These are phyloP conservation scores for Teratosphaeriaceae sp. DNA, from an alignment of 2,329 filamentous ascomycete genomes.

Conservation along the genomic window DNA sequence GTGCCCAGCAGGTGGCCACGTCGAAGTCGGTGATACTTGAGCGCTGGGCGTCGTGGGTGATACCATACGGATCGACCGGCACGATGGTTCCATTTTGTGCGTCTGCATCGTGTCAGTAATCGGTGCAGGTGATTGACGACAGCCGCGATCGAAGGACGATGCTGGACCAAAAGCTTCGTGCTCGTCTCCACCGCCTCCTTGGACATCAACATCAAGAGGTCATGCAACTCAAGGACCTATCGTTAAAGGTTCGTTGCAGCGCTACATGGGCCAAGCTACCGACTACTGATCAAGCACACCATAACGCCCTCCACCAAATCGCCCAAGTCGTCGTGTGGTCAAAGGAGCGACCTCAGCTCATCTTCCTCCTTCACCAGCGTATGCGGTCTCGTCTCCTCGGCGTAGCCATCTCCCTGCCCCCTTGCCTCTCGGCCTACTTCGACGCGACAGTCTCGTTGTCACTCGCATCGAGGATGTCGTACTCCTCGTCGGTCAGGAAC, in stretches of 20 bases:
- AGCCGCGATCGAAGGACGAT: no score
- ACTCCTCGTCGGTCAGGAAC: slow-evolving; percentile 96
- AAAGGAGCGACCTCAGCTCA: neutral
- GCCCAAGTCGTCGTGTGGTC: neutral
- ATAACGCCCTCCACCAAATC: neutral
- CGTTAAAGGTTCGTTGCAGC: neutral
- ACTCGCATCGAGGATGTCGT: slow-evolving; percentile 91
- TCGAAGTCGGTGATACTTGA: no score
- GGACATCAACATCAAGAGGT: no score
- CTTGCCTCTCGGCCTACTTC: slow-evolving; percentile 1
- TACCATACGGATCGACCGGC: no score
- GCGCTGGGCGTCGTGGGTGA: no score
- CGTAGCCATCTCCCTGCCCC: neutral
- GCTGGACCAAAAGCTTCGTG: no score
- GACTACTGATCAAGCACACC: neutral
- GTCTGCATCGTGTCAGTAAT: no score
- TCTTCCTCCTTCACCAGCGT: neutral
- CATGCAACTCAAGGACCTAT: no score
- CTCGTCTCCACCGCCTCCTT: no score
- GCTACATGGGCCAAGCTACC: neutral
- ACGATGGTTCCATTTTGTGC: no score
- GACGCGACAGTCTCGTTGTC: slow-evolving; percentile 62
- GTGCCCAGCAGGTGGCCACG: no score
- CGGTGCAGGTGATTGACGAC: no score
- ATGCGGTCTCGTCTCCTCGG: neutral